Conservation (phyloP, 176 grass and related monocot genomes). For the Hyparrhenia diplandra region DNA sequence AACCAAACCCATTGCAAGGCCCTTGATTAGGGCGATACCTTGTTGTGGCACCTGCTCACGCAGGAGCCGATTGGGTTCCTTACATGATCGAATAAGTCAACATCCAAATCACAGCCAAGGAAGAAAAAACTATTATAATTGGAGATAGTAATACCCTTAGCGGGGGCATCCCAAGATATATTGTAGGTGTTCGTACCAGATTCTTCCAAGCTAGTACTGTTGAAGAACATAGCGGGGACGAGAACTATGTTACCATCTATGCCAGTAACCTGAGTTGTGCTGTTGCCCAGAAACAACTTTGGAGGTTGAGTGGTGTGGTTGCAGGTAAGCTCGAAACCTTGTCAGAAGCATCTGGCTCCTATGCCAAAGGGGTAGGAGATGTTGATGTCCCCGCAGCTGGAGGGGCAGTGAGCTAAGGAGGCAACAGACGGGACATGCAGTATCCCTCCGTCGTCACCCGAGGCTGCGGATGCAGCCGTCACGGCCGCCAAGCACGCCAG, state of each 20-base stretch:
- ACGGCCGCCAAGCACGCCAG: too few species aligned
- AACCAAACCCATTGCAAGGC: neutral
- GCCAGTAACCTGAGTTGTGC: neutral
- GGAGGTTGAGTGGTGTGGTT: neutral
- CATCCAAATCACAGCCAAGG: neutral
- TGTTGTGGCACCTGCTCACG: neutral
- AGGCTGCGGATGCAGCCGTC: too few species aligned
- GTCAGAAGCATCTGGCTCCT: neutral
- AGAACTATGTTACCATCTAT: accelerated
- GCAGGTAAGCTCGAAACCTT: neutral
- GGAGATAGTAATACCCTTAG: accelerated
- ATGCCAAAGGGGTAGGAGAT: too few species aligned
- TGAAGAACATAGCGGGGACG: neutral
- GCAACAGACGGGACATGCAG: too few species aligned
- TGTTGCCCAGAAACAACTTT: neutral
- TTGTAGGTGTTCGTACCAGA: neutral
- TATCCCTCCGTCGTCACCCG: too few species aligned
- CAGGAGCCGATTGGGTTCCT: neutral
- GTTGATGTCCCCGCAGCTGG: too few species aligned
- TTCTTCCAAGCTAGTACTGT: neutral
- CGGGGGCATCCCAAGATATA: neutral
- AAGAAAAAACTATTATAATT: accelerated
- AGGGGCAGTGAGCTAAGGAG: too few species aligned
- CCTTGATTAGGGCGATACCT: neutral
- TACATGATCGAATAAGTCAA: neutral